These are phyloP conservation scores for Trametes versicolor DNA, from an alignment of 1,284 basidiomycete species.

Conservation along the genomic window DNA sequence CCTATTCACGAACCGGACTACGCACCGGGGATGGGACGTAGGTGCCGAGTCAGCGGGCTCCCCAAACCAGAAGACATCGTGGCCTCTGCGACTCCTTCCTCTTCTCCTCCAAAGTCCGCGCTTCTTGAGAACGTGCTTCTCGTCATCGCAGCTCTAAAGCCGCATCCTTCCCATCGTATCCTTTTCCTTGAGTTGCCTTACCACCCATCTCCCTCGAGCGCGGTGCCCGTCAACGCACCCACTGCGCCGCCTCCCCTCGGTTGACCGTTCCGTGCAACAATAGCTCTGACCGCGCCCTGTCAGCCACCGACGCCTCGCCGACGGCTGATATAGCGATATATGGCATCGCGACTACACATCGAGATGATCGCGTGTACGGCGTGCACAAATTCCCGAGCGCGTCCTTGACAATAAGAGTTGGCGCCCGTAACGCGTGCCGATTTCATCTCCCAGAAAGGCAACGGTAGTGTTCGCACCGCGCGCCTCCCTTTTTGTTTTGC, in stretches of 20 bases:
- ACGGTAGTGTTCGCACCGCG: slow-evolving; percentile 20
- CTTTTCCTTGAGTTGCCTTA: too few relatives aligned
- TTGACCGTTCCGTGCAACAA: slow-evolving; percentile 12
- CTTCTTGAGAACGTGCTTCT: slow-evolving; percentile 5
- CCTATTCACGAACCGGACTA: not conserved
- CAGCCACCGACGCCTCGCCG: not conserved
- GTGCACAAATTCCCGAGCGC: slow-evolving; percentile 7
- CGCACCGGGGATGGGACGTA: not conserved
- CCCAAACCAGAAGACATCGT: slow-evolving; percentile 3
- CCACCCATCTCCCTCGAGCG: not conserved
- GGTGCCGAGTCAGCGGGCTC: not conserved
- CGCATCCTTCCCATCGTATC: slow-evolving; percentile 1
- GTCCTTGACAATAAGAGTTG: slow-evolving; percentile 28
- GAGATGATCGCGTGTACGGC: slow-evolving; percentile 6
- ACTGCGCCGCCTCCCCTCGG: slow-evolving; percentile 1
- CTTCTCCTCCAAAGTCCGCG: not conserved
- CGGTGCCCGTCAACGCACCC: not conserved
- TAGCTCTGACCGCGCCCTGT: not conserved
- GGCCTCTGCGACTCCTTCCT: not conserved
- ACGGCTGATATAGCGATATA: not conserved
- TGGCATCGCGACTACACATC: slow-evolving; percentile 4
- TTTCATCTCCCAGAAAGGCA: slow-evolving; percentile 22
- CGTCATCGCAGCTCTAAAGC: slow-evolving; percentile 2
- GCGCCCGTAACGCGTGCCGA: slow-evolving; percentile 12
- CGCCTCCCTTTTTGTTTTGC: slow-evolving; percentile 26